These are phyloP conservation scores for Alliaria petiolata DNA, from an alignment of 345 rosid species.

Conservation along the genomic window DNA sequence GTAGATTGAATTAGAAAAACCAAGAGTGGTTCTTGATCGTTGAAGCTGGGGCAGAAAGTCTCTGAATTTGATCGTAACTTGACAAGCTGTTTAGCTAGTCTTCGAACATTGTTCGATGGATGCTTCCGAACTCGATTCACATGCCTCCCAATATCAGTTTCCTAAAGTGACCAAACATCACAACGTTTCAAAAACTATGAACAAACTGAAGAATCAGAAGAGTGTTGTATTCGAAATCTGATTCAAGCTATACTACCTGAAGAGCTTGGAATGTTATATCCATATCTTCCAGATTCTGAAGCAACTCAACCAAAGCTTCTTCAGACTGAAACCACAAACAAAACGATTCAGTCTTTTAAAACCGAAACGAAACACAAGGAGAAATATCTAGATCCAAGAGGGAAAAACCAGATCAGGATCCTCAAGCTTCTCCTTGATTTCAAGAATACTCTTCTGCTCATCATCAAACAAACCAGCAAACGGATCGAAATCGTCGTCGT, in stretches of 20 bases:
- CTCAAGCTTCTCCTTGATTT: conserved; percentile 84
- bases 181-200: not conserved
- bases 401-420: conserved; percentile 76
- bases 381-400: not conserved
- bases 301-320: conserved; percentile 82
- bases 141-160: conserved; percentile 28
- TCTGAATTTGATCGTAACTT: conserved; percentile 28
- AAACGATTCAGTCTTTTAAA: conserved; percentile 8
- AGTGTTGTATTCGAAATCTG: not conserved
- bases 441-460: conserved; percentile 75
- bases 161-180: conserved; percentile 16
- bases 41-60: not conserved
- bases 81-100: conserved; percentile 85
- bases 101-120: conserved; percentile 64
- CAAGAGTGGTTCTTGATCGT: not conserved
- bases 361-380: not conserved
- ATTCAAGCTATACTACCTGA: conserved; percentile 44
- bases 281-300: conserved; percentile 93
- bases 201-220: not conserved
- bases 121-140: conserved; percentile 76
- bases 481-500: conserved; percentile 70
- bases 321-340: conserved; percentile 55
- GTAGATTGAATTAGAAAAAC: not conserved
- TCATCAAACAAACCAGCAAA: conserved; percentile 92
- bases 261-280: conserved; percentile 94